A percentile compares a stretch with the other conserved stretches of the same genome.
These are phyloP conservation scores for Phaeosphaeria sp. DNA, from an alignment of 2,329 filamentous ascomycete genomes.

Conservation along the genomic window DNA sequence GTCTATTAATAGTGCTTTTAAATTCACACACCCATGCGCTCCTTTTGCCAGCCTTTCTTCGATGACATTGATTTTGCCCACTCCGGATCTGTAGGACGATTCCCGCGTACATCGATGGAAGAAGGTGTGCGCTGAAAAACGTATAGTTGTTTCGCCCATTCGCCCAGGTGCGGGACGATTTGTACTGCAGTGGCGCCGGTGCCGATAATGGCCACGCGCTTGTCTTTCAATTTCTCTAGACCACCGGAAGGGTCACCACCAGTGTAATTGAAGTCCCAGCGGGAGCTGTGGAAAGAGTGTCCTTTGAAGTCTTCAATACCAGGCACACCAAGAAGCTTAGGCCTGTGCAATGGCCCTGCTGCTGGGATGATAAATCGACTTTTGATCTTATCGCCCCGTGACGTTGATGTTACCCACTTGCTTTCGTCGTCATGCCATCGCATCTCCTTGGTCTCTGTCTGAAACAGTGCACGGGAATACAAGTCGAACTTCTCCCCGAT, in stretches of 20 bases:
- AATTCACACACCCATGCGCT: slow-evolving; percentile 41
- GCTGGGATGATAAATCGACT: slow-evolving; percentile 29
- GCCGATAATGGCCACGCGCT: slow-evolving; percentile 42
- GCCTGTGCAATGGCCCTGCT: slow-evolving; percentile 46
- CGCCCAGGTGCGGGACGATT: slow-evolving; percentile 49
- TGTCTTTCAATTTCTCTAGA: slow-evolving; percentile 44
- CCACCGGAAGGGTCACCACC: slow-evolving; percentile 27
- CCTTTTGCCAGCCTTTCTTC: slow-evolving; percentile 57
- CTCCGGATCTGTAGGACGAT: slow-evolving; percentile 15
- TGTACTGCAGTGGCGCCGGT: slow-evolving; percentile 43
- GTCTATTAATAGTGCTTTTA: background rate
- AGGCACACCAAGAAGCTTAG: slow-evolving; percentile 38
- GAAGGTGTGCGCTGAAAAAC: slow-evolving; percentile 64
- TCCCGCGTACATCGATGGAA: slow-evolving; percentile 47
- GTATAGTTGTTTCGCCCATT: slow-evolving; percentile 58
- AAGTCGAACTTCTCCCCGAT: slow-evolving; percentile 56
- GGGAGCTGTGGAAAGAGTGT: slow-evolving; percentile 38
- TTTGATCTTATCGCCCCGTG: slow-evolving; percentile 33
- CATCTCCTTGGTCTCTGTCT: slow-evolving; percentile 51
- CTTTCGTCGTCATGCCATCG: slow-evolving; percentile 57
- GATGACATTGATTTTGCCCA: slow-evolving; percentile 22
- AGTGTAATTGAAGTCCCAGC: slow-evolving; percentile 34
- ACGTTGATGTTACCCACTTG: slow-evolving; percentile 32
- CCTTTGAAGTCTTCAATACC: slow-evolving; percentile 25
- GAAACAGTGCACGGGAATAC: slow-evolving; percentile 54